Percentiles rank a stretch among this genome's conserved stretches.
These are phyloP conservation scores for Trifolium pratense DNA, from an alignment of 306 rosid species.

Conservation along the genomic window DNA sequence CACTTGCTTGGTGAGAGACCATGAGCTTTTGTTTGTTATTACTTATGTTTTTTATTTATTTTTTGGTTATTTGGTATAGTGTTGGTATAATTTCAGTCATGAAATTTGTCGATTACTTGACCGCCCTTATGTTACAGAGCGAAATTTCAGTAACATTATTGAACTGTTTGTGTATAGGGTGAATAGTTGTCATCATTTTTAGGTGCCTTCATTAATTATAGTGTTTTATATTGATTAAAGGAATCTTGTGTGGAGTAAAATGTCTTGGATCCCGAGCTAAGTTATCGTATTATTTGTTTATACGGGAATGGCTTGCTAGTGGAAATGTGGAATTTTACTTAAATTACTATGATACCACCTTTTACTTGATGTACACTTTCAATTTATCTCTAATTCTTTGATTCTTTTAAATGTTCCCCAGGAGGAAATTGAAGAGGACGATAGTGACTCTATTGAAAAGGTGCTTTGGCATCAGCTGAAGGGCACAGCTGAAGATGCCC, in stretches of 20 bases:
- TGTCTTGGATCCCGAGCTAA: slow-evolving; percentile 28
- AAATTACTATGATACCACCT: neutral
- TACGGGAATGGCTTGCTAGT: slow-evolving; percentile 28
- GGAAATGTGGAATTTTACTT: slow-evolving; percentile 22
- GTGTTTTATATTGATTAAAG: slow-evolving; percentile 17
- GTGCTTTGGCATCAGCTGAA: slow-evolving; percentile 99
- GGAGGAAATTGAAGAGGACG: slow-evolving; percentile 98
- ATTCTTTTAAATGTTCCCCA: slow-evolving; percentile 47
- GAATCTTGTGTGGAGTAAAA: slow-evolving; percentile 17
- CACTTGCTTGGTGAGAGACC: slow-evolving; percentile 18
- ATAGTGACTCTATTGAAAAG: slow-evolving; percentile 90
- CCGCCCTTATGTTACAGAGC: slow-evolving; percentile 17
- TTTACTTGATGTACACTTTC: slow-evolving; percentile 18
- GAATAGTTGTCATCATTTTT: slow-evolving; percentile 21
- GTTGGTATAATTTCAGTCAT: slow-evolving; percentile 19
- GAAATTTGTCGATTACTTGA: slow-evolving; percentile 21
- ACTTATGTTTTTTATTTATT: neutral
- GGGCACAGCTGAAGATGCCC: slow-evolving; percentile 90
- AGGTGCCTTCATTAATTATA: slow-evolving; percentile 18
- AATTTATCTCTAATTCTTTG: slow-evolving; percentile 19
- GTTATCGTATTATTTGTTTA: slow-evolving; percentile 17
- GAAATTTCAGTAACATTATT: slow-evolving; percentile 25
- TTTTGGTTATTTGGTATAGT: neutral
- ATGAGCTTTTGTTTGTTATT: neutral
- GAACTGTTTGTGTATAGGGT: slow-evolving; percentile 24